Evolutionary conservation across 306 rosid genomes (phyloP).

Genomic region (Glycine tomentella): DNA sequence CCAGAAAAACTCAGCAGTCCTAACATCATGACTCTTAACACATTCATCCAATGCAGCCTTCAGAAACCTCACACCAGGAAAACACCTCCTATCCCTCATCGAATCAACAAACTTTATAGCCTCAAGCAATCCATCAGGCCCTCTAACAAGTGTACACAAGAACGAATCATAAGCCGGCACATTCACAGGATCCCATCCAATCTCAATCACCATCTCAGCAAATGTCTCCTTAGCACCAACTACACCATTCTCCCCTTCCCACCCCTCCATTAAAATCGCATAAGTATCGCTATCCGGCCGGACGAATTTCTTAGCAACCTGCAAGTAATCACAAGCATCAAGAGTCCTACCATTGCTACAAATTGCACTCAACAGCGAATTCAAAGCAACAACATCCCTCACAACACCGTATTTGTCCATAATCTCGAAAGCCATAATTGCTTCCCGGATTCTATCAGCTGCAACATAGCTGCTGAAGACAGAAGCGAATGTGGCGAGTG

Average conservation of each 20-base stretch:
- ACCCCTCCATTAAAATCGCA: conserved; percentile 78
- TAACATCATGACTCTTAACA: conserved; percentile 50
- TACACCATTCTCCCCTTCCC: conserved; percentile 65
- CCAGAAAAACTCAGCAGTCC: conserved; percentile 65
- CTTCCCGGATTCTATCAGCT: conserved; percentile 53
- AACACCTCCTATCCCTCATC: conserved; percentile 62
- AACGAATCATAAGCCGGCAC: conserved; percentile 67
- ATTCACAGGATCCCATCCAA: conserved; percentile 75
- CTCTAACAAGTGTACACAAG: conserved; percentile 60
- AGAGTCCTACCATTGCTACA: conserved; percentile 61
- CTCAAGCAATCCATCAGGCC: conserved; percentile 55
- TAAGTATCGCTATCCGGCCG: conserved; percentile 62
- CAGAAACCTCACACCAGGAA: conserved; percentile 68
- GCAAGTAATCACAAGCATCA: conserved; percentile 61
- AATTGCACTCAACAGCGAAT: conserved; percentile 69
- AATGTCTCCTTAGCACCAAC: conserved; percentile 60
- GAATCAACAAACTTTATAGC: conserved; percentile 55
- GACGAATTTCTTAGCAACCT: conserved; percentile 52
- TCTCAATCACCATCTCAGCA: conserved; percentile 66
- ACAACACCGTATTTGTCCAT: conserved; percentile 63
- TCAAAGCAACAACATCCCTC: conserved; percentile 61
- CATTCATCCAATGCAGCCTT: conserved; percentile 67
- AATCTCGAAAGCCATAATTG: conserved; percentile 59
- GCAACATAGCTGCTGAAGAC: conserved; percentile 66
- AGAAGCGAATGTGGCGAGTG: conserved; percentile 71